phyloP scores from a whole-genome alignment of 1,284 basidiomycete species.

The Puccinia coronata region DNA sequence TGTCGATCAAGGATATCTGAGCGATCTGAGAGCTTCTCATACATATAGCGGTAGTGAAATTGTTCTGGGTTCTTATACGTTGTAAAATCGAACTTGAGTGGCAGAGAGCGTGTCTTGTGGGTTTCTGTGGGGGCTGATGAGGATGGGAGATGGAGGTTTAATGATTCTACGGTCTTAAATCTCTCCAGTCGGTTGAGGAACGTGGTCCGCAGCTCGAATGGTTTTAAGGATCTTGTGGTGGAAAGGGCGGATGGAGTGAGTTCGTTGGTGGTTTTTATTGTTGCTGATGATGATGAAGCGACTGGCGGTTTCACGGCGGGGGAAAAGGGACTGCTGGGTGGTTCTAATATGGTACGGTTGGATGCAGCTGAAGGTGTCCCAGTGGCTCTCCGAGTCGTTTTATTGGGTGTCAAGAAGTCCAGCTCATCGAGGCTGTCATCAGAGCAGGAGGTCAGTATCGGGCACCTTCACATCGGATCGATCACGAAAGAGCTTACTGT shows the following conservation, averaged over 20 bases:
- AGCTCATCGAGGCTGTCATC: slow-evolving; percentile 23
- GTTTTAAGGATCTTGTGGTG: slow-evolving; percentile 1
- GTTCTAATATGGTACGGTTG: too few species aligned
- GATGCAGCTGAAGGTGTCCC: slow-evolving; percentile 3
- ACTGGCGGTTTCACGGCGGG: not conserved
- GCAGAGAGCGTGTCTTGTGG: not conserved
- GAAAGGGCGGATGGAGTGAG: not conserved
- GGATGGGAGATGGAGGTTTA: slow-evolving; percentile 36
- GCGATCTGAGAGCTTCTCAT: slow-evolving; percentile 78
- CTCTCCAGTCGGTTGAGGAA: slow-evolving; percentile 35
- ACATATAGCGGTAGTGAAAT: slow-evolving; percentile 75
- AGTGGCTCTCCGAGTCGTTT: not conserved
- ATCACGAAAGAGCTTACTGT: not conserved
- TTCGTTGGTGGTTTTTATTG: not conserved
- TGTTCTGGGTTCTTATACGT: not conserved
- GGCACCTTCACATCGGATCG: not conserved
- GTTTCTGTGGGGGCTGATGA: not conserved
- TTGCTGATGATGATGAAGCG: not conserved
- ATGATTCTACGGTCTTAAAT: slow-evolving; percentile 30
- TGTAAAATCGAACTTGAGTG: slow-evolving; percentile 15
- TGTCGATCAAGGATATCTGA: slow-evolving; percentile 78
- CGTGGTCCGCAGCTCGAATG: slow-evolving; percentile 25
- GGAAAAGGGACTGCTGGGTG: slow-evolving; percentile 3
- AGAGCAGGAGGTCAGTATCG: not conserved
- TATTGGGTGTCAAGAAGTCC: slow-evolving; percentile 18